Base-by-base conservation (phyloP, 108 stramenopile genomes). In the Skeletonema potamos region DNA sequence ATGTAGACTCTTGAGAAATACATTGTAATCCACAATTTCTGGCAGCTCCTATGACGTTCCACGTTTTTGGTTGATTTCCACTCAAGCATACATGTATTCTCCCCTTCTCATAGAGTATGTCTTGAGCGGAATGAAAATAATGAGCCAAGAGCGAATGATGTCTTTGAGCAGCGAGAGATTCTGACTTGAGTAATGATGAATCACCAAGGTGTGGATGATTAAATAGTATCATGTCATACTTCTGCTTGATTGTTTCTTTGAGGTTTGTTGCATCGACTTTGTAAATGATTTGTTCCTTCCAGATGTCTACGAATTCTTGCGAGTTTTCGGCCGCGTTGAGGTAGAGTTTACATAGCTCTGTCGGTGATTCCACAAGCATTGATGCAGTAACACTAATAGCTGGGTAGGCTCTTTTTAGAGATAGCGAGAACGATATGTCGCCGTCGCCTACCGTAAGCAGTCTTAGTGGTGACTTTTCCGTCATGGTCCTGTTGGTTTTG, bases 151-250 rank as follows among this genome's bases (percentile, higher is more conserved):
- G 68, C 0, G 43, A 32, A 64, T 66, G 63, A 46, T 91, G 90
- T 20, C 81, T 68, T 13, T 62, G 43, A 10, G 85, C 88, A 57
- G 81, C 79, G 3, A 43, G 34, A 32, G 68, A 12, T 22, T 84
- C 77, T 11, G 65, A 66, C 26, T 71, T 66, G 2, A 65, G 56
- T 6, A 89, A 44, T 6, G 75, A 44, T 1, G 65, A 61, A 32
- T 82, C 24, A n/a, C 87, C 90, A 32, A 91, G 65, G 73, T 89
- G 90, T 6, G 90, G 88, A 73, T 89, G 90, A 64, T 89, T 86
- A 68, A 91, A 91, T 13, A 81, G 17, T n/a, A 89, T 63, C 28
- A 85, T 27, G 62, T 91, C 85, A 73, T 82, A 87, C 5, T 69
- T 68, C 15, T 66, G 33, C 5, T 72, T 41, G 64, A 59, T 51